Percentiles rank a stretch among this genome's conserved stretches.
These are phyloP conservation scores for Gamarada debralockiae DNA, from an alignment of 495 filamentous ascomycete species.

Conservation along the genomic window DNA sequence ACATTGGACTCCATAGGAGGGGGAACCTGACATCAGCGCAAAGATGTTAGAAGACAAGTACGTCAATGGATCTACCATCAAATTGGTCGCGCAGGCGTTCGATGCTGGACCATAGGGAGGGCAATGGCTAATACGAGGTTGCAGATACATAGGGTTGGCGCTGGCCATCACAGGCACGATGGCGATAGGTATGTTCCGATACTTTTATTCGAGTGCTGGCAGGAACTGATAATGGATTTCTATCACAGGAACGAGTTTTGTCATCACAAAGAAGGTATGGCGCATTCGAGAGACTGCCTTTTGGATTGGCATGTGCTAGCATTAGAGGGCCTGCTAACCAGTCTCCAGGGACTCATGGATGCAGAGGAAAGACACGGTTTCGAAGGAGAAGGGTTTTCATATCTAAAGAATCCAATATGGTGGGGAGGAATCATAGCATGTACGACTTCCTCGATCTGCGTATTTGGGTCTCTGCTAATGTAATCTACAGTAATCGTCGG, in stretches of 20 bases:
- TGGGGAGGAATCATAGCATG: constrained; percentile 89
- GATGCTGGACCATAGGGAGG: not conserved
- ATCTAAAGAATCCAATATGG: constrained; percentile 89
- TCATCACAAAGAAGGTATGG: constrained; percentile 29
- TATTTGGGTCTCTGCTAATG: constrained; percentile 18
- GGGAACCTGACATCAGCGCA: constrained; percentile 22
- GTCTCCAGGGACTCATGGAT: constrained; percentile 75
- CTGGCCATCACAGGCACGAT: constrained; percentile 89
- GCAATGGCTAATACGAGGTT: constrained; percentile 12
- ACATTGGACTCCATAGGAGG: constrained; percentile 31
- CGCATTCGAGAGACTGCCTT: not conserved
- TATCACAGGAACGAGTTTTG: constrained; percentile 42
- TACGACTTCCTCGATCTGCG: constrained; percentile 27
- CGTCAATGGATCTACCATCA: constrained; percentile 26
- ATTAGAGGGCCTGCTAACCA: constrained; percentile 15
- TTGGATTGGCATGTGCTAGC: not conserved
- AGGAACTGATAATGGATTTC: not conserved
- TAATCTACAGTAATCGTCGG: constrained; percentile 63
- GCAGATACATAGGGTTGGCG: constrained; percentile 33
- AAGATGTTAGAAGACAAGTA: constrained; percentile 89
- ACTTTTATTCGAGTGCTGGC: not conserved
- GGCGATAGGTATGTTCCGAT: constrained; percentile 58
- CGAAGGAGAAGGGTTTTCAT: constrained; percentile 93
- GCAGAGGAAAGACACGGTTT: constrained; percentile 89
- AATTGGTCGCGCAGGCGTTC: not conserved